Percentiles rank a stretch among this genome's conserved stretches.
Evolutionary conservation across 257 asterid genomes (phyloP).

Genomic region (Gentiana straminea): DNA sequence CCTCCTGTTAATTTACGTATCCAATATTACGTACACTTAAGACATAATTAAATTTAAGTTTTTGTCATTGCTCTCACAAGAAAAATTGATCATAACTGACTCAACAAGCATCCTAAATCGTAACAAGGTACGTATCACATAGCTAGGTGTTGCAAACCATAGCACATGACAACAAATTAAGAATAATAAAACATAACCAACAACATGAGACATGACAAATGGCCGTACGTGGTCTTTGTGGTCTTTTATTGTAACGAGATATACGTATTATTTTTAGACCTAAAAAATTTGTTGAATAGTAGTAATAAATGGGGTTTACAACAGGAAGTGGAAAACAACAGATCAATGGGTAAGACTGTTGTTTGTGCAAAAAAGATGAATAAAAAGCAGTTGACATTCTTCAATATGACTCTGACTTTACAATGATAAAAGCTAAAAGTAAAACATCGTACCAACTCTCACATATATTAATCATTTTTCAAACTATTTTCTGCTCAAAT

Average conservation of each 20-base stretch:
- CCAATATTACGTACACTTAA: background rate
- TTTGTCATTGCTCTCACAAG: background rate
- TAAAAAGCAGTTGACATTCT: slow-evolving; percentile 16
- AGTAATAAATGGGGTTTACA: too few relatives aligned
- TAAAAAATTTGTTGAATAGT: too few relatives aligned
- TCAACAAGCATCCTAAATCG: background rate
- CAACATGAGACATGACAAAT: too few relatives aligned
- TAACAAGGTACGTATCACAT: too few relatives aligned
- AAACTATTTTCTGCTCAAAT: slow-evolving; percentile 3
- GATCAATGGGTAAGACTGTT: slow-evolving; percentile 2
- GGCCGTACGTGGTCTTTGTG: too few relatives aligned
- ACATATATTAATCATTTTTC: slow-evolving; percentile 9
- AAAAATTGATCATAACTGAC: background rate
- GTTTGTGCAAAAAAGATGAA: slow-evolving; percentile 18
- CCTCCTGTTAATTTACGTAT: background rate
- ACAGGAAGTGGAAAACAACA: slow-evolving; percentile 11
- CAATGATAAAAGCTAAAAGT: slow-evolving; percentile 14
- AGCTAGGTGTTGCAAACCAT: too few relatives aligned
- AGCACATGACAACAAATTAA: too few relatives aligned
- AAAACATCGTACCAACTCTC: slow-evolving; percentile 19
- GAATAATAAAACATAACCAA: too few relatives aligned
- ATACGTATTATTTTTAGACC: too few relatives aligned
- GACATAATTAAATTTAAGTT: too few relatives aligned
- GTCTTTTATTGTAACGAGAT: too few relatives aligned
- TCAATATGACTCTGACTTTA: slow-evolving; percentile 28